Conservation (phyloP, 1,139 yeast genomes). For the Candida frijolesensis region DNA sequence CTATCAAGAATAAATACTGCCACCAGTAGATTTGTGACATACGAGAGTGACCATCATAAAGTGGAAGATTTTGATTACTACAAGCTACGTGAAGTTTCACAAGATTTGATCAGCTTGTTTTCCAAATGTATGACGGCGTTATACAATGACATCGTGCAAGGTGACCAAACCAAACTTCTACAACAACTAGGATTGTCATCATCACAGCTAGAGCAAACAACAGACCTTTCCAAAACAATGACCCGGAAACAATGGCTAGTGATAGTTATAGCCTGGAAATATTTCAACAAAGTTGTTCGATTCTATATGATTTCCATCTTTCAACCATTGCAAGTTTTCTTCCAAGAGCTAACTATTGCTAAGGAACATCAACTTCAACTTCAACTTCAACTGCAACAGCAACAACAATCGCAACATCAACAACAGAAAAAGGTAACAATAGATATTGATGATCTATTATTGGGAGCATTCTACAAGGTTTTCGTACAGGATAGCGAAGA, state of each 20-base stretch:
- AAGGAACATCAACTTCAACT: neutral
- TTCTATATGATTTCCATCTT: constrained; percentile 32
- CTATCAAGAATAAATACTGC: neutral
- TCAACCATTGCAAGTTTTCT: constrained; percentile 29
- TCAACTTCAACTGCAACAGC: constrained; percentile 14
- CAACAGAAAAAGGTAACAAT: neutral
- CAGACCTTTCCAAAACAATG: constrained; percentile 10
- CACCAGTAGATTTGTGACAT: neutral
- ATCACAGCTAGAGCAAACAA: constrained; percentile 2
- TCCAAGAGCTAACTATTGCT: constrained; percentile 16
- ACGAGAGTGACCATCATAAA: neutral
- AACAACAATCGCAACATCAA: constrained; percentile 12
- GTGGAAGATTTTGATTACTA: constrained; percentile 30
- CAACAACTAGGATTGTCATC: neutral
- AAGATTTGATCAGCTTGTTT: constrained; percentile 32
- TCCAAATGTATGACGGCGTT: constrained; percentile 26
- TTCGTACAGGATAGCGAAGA: constrained; percentile 3
- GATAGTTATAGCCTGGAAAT: constrained; percentile 28
- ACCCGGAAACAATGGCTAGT: constrained; percentile 1
- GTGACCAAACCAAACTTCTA: neutral
- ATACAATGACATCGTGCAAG: constrained; percentile 23
- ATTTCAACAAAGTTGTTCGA: constrained; percentile 35
- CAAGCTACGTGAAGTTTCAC: constrained; percentile 32
- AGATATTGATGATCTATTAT: neutral
- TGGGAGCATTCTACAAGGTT: constrained; percentile 4